Evolutionary conservation across 2,329 filamentous ascomycete genomes (phyloP).

Genomic region (Karstenula rhodostoma): DNA sequence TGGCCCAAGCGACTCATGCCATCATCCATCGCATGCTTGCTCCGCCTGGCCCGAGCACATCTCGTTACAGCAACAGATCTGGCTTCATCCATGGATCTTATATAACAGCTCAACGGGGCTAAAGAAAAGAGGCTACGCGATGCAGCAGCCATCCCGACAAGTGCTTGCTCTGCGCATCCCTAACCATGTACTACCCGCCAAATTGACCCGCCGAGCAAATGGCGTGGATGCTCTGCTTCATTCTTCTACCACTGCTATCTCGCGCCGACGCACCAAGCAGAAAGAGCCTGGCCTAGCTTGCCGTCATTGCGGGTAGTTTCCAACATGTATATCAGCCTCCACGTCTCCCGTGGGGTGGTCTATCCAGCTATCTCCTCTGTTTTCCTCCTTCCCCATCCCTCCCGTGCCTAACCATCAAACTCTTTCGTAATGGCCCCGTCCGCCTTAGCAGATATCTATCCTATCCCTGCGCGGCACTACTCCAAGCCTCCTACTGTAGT

Average conservation of each 20-base stretch:
- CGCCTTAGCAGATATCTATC: slow-evolving; percentile 50
- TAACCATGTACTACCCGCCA: slow-evolving; percentile 47
- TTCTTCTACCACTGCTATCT: slow-evolving; percentile 46
- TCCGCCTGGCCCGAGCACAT: slow-evolving; percentile 20
- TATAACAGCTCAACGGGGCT: slow-evolving; percentile 42
- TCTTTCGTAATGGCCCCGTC: slow-evolving; percentile 52
- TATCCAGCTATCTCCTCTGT: slow-evolving; percentile 33
- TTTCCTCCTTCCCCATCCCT: slow-evolving; percentile 33
- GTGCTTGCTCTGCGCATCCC: slow-evolving; percentile 36
- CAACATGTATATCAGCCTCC: slow-evolving; percentile 50
- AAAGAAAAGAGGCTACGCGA: slow-evolving; percentile 45
- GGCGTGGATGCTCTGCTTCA: slow-evolving; percentile 43
- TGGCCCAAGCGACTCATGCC: slow-evolving; percentile 16
- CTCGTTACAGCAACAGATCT: slow-evolving; percentile 41
- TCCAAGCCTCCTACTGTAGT: slow-evolving; percentile 47
- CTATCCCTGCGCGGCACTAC: slow-evolving; percentile 50
- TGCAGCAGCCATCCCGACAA: slow-evolving; percentile 37
- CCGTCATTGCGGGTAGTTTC: slow-evolving; percentile 36
- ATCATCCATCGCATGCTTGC: slow-evolving; percentile 22
- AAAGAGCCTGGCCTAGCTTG: slow-evolving; percentile 36
- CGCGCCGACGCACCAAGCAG: slow-evolving; percentile 46
- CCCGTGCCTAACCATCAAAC: slow-evolving; percentile 23
- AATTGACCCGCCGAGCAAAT: slow-evolving; percentile 50
- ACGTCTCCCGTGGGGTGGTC: slow-evolving; percentile 47
- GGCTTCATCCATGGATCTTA: slow-evolving; percentile 34